A percentile compares a stretch with the other conserved stretches of the same genome.
Conservation (phyloP, 768 basidiomycete genomes). For the Tricholomella constricta region DNA sequence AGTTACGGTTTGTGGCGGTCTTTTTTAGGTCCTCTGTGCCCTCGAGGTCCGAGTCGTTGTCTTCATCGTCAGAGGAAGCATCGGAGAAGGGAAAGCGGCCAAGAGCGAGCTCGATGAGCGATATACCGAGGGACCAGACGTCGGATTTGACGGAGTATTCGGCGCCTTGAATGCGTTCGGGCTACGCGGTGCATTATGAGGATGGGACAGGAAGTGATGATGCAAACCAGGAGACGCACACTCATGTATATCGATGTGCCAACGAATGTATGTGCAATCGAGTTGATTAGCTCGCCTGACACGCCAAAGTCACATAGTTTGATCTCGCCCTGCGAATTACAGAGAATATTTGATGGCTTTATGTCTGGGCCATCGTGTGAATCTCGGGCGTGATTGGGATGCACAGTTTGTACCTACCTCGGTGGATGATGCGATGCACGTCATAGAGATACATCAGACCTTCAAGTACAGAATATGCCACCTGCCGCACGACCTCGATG, state of each 20-base stretch:
- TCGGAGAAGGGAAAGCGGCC: slow-evolving; percentile 98
- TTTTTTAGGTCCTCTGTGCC: slow-evolving; percentile 42
- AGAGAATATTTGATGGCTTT: slow-evolving; percentile 97
- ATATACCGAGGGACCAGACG: slow-evolving; percentile 98
- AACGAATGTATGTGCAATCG: slow-evolving; percentile 98
- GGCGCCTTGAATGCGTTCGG: slow-evolving; percentile 97
- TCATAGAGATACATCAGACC: slow-evolving; percentile 99
- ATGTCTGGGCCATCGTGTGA: too few species aligned
- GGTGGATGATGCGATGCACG: slow-evolving; percentile 95
- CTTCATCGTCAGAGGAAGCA: slow-evolving; percentile 41
- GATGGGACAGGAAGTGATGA: background rate
- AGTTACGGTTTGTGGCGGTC: background rate
- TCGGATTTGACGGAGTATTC: slow-evolving; percentile 99
- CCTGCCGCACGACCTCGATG: slow-evolving; percentile 88
- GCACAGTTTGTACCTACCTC: slow-evolving; percentile 66
- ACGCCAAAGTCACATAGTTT: slow-evolving; percentile 99
- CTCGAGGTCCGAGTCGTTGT: slow-evolving; percentile 70
- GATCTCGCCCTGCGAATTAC: slow-evolving; percentile 92
- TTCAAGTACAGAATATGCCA: slow-evolving; percentile 91
- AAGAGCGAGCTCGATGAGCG: slow-evolving; percentile 92
- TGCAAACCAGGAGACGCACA: slow-evolving; percentile 49
- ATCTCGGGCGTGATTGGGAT: too few species aligned
- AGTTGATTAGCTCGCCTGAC: slow-evolving; percentile 97
- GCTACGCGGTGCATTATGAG: slow-evolving; percentile 49
- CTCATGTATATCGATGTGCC: slow-evolving; percentile 99